Base-by-base conservation (phyloP, 768 basidiomycete species). In the Rhizopogon salebrosus region DNA sequence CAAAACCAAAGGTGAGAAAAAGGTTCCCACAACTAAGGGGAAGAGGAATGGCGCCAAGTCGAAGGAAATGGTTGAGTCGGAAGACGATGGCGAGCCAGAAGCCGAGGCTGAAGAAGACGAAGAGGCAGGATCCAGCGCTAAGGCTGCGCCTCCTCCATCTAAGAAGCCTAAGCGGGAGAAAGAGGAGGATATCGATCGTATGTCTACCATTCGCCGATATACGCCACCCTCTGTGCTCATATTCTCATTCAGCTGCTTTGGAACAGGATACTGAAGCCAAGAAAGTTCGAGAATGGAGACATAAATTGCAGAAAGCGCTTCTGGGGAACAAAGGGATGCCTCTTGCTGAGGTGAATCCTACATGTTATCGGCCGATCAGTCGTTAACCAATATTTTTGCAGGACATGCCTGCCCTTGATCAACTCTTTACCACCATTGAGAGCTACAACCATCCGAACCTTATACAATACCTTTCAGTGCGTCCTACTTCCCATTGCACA, bases 261-360 rank as follows among this genome's bases (percentile, higher is more conserved):
- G 69, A 72, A 38, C 72, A 67, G 45, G 84, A 88, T 66, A 77
- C 77, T 1, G 85, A 87, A 55, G 87, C 83, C 22, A 62, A 73
- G 51, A 85, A 86, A 67, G 92, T 95, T 60, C 85, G 89, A 63
- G 88, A 90, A 53, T 95, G 94, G 93, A 78, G 95, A 59, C 92
- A 95, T 68, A 88, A 83, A 68, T 78, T 97, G 2, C 94, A 98
- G 71, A 89, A 92, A 68, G 88, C 83, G 0, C 88, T 93, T 73
- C 65, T 95, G 49, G 83, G 84, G 59, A 79, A 72, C 58, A 85
- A 85, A 69, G 70, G 72, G 6, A 57, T 75, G 7, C 86, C 89
- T 4, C 84, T 82, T 60, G 79, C 80, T 9, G 83, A 84, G 58
- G 88, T 90, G 58, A 49, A 77, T 70, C 22, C 27, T 39, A 11